Evolutionary conservation across 2,329 filamentous ascomycete genomes (phyloP).

Genomic region (Fusarium foetens): DNA sequence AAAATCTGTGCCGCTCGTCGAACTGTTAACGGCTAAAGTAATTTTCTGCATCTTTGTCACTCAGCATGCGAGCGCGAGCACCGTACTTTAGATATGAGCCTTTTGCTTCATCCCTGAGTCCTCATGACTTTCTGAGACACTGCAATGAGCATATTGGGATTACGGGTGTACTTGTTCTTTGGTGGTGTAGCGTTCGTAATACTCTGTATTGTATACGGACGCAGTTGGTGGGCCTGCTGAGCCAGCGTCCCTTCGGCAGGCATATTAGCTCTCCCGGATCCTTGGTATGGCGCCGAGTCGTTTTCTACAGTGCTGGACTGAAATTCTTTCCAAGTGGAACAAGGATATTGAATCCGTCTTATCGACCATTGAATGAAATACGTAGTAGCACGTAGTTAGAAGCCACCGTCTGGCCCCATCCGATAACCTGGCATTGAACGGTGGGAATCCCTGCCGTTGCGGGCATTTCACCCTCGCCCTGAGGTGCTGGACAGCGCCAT

Average conservation of each 20-base stretch:
- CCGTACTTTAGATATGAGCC: conserved; percentile 7
- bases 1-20: conserved; percentile 27
- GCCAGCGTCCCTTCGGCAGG: conserved; percentile 3
- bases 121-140: conserved; percentile 24
- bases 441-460: conserved; percentile 34
- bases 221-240: neutral
- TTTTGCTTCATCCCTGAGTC: conserved; percentile 2
- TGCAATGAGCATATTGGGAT: neutral
- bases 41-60: conserved; percentile 13
- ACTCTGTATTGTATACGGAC: neutral
- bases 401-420: conserved; percentile 44
- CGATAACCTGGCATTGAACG: conserved; percentile 42
- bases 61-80: conserved; percentile 5
- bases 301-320: conserved; percentile 21
- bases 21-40: conserved; percentile 27
- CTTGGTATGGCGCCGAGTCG: conserved; percentile 21
- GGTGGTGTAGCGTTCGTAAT: neutral
- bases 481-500: conserved; percentile 28
- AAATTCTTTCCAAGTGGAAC: conserved; percentile 25
- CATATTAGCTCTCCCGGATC: conserved; percentile 25
- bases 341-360: conserved; percentile 24
- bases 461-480: conserved; percentile 36
- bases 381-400: conserved; percentile 28
- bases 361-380: conserved; percentile 40
- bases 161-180: neutral